These are phyloP conservation scores for Psidium guajava DNA, from an alignment of 345 rosid genomes.

Conservation along the genomic window DNA sequence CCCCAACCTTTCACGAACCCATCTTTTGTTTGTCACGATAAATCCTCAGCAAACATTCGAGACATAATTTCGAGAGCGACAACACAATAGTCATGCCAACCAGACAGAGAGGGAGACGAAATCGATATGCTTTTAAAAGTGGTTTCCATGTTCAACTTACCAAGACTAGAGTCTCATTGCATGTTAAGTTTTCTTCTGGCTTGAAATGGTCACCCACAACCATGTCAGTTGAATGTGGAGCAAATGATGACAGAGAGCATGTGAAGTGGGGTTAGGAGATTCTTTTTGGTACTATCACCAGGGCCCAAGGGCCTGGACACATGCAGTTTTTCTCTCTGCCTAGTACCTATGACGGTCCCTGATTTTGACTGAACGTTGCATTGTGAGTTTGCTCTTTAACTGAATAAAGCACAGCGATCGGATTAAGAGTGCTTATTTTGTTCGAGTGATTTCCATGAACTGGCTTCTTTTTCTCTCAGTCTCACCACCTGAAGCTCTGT, in stretches of 20 bases:
- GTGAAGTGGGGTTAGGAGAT: constrained; percentile 6
- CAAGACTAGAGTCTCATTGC: not conserved
- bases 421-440: not conserved
- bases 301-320: not conserved
- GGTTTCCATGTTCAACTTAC: not conserved
- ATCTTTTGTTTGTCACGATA: not conserved
- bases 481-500: not conserved
- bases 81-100: not conserved
- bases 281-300: not conserved
- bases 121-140: not conserved
- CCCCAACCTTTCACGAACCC: not conserved
- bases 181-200: not conserved
- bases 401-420: not conserved
- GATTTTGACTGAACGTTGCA: not conserved
- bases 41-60: not conserved
- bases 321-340: not conserved
- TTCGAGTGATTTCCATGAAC: not conserved
- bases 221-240: not conserved
- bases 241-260: not conserved
- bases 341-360: not conserved
- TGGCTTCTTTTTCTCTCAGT: not conserved
- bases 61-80: not conserved
- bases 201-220: not conserved
- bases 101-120: not conserved
- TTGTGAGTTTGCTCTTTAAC: not conserved